These are phyloP conservation scores for Neonectria punicea DNA, from an alignment of 2,329 filamentous ascomycete species.

Conservation along the genomic window DNA sequence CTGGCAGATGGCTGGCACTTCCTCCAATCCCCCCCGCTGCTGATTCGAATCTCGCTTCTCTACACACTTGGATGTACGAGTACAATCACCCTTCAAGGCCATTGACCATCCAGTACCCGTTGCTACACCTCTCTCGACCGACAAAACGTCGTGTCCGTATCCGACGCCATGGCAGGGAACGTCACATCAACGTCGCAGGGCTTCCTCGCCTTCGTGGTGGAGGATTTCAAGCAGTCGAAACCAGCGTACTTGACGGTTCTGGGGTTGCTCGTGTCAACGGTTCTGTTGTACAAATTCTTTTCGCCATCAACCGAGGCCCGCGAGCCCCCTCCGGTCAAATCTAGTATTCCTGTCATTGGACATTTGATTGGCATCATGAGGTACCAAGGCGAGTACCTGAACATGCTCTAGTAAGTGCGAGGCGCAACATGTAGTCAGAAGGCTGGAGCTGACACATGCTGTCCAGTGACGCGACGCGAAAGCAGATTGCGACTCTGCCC, in stretches of 20 bases:
- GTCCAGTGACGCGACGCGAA: slow-evolving; percentile 26
- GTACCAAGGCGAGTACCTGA: slow-evolving; percentile 29
- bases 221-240: slow-evolving; percentile 25
- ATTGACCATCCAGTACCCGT: not conserved
- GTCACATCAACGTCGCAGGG: not conserved
- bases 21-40: not conserved
- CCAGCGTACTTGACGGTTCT: slow-evolving; percentile 16
- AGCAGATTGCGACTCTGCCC: slow-evolving; percentile 55
- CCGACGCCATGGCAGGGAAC: not conserved
- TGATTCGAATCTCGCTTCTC: not conserved
- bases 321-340: slow-evolving; percentile 27
- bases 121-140: not conserved
- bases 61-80: not conserved
- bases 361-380: slow-evolving; percentile 53
- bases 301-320: slow-evolving; percentile 15
- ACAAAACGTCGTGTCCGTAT: not conserved
- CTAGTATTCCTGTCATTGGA: slow-evolving; percentile 44
- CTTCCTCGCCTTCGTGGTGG: slow-evolving; percentile 5
- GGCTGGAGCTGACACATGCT: not conserved
- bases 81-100: not conserved
- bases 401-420: slow-evolving; percentile 31
- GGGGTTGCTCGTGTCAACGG: not conserved
- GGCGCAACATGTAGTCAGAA: not conserved
- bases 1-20: not conserved
- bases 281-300: slow-evolving; percentile 17